Evolutionary conservation across 495 filamentous ascomycete genomes (phyloP).

Genomic region (Lasiosphaeria miniovina): DNA sequence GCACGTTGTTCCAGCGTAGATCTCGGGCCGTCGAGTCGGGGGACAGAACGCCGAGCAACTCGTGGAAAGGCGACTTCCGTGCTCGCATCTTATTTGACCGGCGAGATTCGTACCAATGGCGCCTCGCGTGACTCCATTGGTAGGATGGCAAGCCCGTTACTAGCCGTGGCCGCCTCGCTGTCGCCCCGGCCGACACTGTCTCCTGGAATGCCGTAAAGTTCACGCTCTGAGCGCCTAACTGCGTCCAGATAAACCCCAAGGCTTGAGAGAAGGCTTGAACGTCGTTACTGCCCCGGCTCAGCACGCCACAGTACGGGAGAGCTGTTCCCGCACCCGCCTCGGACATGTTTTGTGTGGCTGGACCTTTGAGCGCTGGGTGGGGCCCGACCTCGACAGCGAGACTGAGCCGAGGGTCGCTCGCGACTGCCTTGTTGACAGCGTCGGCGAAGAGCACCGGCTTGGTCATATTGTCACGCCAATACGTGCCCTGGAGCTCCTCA

Average conservation of each 20-base stretch:
- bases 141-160: conserved; percentile 47
- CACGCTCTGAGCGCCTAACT: conserved; percentile 8
- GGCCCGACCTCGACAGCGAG: conserved; percentile 50
- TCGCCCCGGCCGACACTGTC: neutral
- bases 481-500: conserved; percentile 18
- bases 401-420: conserved; percentile 12
- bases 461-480: conserved; percentile 35
- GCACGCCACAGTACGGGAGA: conserved; percentile 27
- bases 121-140: conserved; percentile 44
- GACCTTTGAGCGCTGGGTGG: conserved; percentile 49
- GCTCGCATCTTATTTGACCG: conserved; percentile 22
- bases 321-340: conserved; percentile 6
- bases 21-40: conserved; percentile 30
- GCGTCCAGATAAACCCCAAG: conserved; percentile 34
- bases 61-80: conserved; percentile 27
- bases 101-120: conserved; percentile 48
- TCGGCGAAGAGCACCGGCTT: conserved; percentile 48
- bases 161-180: neutral
- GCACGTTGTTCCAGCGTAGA: conserved; percentile 41
- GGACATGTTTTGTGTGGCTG: conserved; percentile 24
- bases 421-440: conserved; percentile 32
- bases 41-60: conserved; percentile 40
- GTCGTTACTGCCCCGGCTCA: conserved; percentile 19
- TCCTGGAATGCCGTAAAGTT: conserved; percentile 14
- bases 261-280: conserved; percentile 26